phyloP scores from a whole-genome alignment of 1,139 yeast genomes.

The Pichia sp. region DNA sequence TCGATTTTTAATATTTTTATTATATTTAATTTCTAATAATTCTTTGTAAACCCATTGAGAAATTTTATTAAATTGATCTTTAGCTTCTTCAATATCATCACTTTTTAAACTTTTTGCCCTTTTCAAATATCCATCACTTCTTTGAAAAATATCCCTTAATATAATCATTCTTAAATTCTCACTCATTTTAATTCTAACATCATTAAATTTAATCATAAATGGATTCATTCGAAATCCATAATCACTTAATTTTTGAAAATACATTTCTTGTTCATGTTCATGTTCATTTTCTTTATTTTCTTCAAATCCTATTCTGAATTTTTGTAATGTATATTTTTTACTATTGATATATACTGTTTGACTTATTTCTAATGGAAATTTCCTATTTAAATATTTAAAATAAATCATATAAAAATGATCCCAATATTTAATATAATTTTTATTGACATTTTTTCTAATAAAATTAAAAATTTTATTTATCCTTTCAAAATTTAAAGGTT shows the following conservation, averaged over 20 bases:
- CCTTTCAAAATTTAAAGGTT: conserved; percentile 19
- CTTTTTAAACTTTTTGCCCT: conserved; percentile 14
- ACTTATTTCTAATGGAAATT: conserved; percentile 20
- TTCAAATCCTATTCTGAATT: neutral
- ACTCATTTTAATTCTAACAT: conserved; percentile 20
- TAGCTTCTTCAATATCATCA: conserved; percentile 12
- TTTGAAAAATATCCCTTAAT: conserved; percentile 25
- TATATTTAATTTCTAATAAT: conserved; percentile 18
- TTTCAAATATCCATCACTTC: conserved; percentile 18
- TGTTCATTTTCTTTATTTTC: too few relatives aligned
- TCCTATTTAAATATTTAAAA: conserved; percentile 26
- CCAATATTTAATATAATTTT: conserved; percentile 25
- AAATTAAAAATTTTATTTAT: conserved; percentile 20
- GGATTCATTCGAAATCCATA: conserved; percentile 24
- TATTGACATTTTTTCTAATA: conserved; percentile 10
- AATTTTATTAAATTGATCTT: conserved; percentile 12
- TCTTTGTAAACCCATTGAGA: conserved; percentile 25
- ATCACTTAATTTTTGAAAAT: conserved; percentile 16
- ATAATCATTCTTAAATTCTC: conserved; percentile 18
- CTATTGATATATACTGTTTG: conserved; percentile 21
- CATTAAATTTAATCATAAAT: conserved; percentile 21
- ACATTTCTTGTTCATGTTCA: neutral
- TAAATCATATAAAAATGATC: conserved; percentile 25
- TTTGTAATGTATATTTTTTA: neutral
- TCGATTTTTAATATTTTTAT: conserved; percentile 2